Conservation (phyloP, 768 basidiomycete species). For the Rhodosporidiobolus odoratus region DNA sequence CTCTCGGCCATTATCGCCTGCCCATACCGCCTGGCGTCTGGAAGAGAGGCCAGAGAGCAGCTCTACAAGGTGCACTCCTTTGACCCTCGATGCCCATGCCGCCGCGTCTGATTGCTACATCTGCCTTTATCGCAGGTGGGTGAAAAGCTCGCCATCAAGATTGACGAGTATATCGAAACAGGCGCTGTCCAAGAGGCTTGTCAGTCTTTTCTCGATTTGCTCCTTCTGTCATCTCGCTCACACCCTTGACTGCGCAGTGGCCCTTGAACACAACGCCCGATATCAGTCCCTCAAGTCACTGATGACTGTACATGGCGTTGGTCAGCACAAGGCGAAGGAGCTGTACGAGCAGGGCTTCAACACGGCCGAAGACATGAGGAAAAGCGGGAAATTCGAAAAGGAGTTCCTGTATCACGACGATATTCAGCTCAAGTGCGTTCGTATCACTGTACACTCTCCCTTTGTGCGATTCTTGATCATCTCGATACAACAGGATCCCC, state of each 20-base stretch:
- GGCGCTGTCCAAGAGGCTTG: slow-evolving; percentile 17
- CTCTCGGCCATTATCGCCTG: slow-evolving; percentile 19
- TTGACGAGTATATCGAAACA: slow-evolving; percentile 23
- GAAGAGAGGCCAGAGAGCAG: slow-evolving; percentile 6
- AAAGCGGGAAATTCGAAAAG: slow-evolving; percentile 21
- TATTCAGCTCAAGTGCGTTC: slow-evolving; percentile 9
- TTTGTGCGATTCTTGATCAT: not conserved
- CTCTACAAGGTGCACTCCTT: slow-evolving; percentile 17
- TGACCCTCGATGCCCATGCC: too few relatives aligned
- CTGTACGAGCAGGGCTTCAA: slow-evolving; percentile 22
- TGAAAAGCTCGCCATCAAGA: slow-evolving; percentile 17
- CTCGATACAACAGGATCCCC: slow-evolving; percentile 6
- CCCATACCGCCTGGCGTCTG: slow-evolving; percentile 19
- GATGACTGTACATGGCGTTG: slow-evolving; percentile 30
- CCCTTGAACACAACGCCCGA: slow-evolving; percentile 1
- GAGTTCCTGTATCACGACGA: slow-evolving; percentile 34
- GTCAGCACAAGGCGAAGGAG: slow-evolving; percentile 19
- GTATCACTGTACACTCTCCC: too few relatives aligned
- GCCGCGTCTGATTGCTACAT: not conserved
- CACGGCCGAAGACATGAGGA: slow-evolving; percentile 18
- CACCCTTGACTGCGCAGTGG: not conserved
- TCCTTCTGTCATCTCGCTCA: not conserved
- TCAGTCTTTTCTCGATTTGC: not conserved
- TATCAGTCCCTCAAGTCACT: slow-evolving; percentile 6
- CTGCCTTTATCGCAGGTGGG: slow-evolving; percentile 7